Evolutionary conservation across 371 early-diverging fungal genomes (phyloP), one percentile per base, ranked within the genome.

Genomic region (Mortierella sp.): DNA sequence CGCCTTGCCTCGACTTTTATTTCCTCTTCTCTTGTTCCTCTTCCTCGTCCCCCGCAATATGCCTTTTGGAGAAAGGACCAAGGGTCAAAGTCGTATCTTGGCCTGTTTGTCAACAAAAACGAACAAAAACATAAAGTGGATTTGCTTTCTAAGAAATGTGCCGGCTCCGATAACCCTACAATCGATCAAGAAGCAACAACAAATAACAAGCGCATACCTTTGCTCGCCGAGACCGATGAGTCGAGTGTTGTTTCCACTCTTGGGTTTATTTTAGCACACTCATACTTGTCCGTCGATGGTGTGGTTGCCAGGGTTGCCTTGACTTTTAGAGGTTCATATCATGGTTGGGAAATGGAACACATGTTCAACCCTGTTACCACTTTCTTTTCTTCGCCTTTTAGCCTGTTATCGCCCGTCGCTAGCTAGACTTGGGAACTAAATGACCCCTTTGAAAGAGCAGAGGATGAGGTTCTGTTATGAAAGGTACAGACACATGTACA

Each of bases 101-200:
- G 51, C 5, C 18, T 29, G 60, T 27, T 29, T 21, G 68, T 68
- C 68, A 68, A 38, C 68, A 68, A 38, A 68, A 38, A 29, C 4
- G 58, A 63, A 35, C 5, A 35, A 16, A 63, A 32, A 63, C 35
- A 35, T 24, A 41, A 65, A 24, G 21, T 1, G 18, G 68, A 41
- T 8, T 68, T 68, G 68, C 68, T 68, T 68, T 68, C 68, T 68
- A 68, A 68, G 68, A 68, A 68, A 68, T 68, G 24, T 68, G 43
- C 68, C 68, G 68, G 35, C 7, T 32, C 18, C 63, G 21, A 68
- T 11, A 41, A 38, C 56, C 4, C 7, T 21, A 21, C 68, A 35
- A 32, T 2, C 18, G 6, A 16, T 0, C 18, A 63, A 32, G 4
- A 14, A 27, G n/a, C 14, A 63, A 32, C 18, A 65, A 65, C 24